These are phyloP conservation scores for Zizania latifolia DNA, from an alignment of 176 grass and related monocot species.

Conservation along the genomic window DNA sequence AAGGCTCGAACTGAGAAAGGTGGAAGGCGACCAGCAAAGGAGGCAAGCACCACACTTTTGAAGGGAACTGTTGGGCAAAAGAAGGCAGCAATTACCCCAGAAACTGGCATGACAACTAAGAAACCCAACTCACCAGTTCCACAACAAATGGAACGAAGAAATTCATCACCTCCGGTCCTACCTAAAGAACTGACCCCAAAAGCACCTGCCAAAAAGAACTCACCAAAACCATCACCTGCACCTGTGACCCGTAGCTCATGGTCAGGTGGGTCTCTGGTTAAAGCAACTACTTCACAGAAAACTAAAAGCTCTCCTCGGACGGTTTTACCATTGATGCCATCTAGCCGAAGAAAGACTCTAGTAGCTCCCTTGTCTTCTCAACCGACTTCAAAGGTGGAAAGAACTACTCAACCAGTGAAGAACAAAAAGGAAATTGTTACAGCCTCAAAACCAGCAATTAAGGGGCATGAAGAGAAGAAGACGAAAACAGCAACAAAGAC, in stretches of 20 bases:
- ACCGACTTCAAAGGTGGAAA: constrained; percentile 47
- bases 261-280: constrained; percentile 67
- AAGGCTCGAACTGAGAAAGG: constrained; percentile 64
- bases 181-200: constrained; percentile 70
- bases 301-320: constrained; percentile 44
- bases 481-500: constrained; percentile 42
- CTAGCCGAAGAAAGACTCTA: constrained; percentile 48
- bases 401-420: constrained; percentile 34
- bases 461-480: constrained; percentile 67
- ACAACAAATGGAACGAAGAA: constrained; percentile 67
- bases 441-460: constrained; percentile 34
- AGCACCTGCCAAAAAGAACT: constrained; percentile 51
- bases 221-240: constrained; percentile 62
- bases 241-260: constrained; percentile 63
- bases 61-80: constrained; percentile 48
- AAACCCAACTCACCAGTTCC: constrained; percentile 58
- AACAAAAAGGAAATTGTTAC: constrained; percentile 42
- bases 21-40: constrained; percentile 47
- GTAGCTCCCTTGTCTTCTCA: constrained; percentile 38
- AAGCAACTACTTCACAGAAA: constrained; percentile 60
- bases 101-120: constrained; percentile 41
- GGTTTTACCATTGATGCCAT: constrained; percentile 42
- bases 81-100: constrained; percentile 39
- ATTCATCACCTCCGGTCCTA: constrained; percentile 74
- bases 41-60: constrained; percentile 34